Evolutionary conservation across 148 eudicot genomes (phyloP).

Genomic region (Pouteria glomerata): DNA sequence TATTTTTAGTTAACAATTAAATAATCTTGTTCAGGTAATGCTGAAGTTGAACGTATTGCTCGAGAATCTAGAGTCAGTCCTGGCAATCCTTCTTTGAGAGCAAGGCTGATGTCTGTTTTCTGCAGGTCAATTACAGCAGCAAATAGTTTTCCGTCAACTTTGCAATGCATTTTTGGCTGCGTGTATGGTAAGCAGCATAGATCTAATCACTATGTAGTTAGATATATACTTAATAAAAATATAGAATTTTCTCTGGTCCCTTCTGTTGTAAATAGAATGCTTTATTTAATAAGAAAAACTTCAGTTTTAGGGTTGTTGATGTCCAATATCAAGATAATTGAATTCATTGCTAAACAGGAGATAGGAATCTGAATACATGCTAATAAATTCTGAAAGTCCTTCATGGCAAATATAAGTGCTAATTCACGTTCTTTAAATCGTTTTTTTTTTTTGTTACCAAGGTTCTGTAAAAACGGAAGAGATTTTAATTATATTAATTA

Average conservation of each 20-base stretch:
- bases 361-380: not conserved
- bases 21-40: constrained; percentile 44
- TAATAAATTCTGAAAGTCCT: not conserved
- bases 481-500: not conserved
- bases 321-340: not conserved
- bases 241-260: not conserved
- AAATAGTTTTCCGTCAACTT: constrained; percentile 87
- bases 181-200: constrained; percentile 56
- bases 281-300: not conserved
- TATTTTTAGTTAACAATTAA: not conserved
- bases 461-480: not conserved
- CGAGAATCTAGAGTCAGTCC: constrained; percentile 68
- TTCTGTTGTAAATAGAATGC: not conserved
- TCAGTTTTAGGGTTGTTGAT: not conserved
- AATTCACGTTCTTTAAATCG: not conserved
- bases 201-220: not conserved
- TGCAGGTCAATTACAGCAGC: constrained; percentile 90
- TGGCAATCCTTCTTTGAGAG: constrained; percentile 65
- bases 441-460: not conserved
- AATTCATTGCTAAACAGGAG: not conserved
- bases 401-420: not conserved
- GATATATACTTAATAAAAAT: not conserved
- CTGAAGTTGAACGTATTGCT: constrained; percentile 60
- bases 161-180: constrained; percentile 95
- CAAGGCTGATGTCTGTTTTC: constrained; percentile 67